Conservation (phyloP, 495 filamentous ascomycete species). For the Annulohypoxylon maeteangense region DNA sequence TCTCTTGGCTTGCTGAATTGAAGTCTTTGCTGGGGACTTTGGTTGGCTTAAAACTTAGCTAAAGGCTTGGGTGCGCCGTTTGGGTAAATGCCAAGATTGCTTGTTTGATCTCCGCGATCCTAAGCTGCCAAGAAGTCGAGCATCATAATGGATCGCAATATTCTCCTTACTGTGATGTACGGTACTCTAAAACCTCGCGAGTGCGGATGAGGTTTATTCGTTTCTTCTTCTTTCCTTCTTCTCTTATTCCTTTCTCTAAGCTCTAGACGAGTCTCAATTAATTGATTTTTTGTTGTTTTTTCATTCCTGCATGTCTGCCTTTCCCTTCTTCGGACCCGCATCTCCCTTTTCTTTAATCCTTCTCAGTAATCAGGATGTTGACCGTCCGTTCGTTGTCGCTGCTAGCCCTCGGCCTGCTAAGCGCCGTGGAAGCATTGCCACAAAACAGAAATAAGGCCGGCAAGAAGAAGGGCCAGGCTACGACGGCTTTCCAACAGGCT, state of each 20-base stretch:
- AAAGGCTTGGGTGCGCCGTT: constrained; percentile 9
- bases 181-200: constrained; percentile 4
- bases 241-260: constrained; percentile 24
- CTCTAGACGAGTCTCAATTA: constrained; percentile 44
- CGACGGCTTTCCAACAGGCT: constrained; percentile 54
- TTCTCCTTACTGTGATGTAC: background rate
- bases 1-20: background rate
- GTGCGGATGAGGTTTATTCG: constrained; percentile 18
- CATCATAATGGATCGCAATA: constrained; percentile 9
- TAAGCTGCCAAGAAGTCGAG: constrained; percentile 17
- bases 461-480: constrained; percentile 12
- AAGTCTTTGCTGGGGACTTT: background rate
- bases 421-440: constrained; percentile 46
- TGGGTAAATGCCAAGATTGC: constrained; percentile 8
- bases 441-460: constrained; percentile 33
- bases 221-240: constrained; percentile 19
- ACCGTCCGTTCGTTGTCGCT: constrained; percentile 43
- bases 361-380: constrained; percentile 43
- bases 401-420: constrained; percentile 33
- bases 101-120: constrained; percentile 40
- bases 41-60: background rate
- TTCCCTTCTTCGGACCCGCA: constrained; percentile 19
- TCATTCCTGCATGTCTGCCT: constrained; percentile 13
- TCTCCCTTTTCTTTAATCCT: constrained; percentile 15
- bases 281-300: background rate